Conservation (phyloP, 148 eudicot genomes). For the Fagopyrum esculentum region DNA sequence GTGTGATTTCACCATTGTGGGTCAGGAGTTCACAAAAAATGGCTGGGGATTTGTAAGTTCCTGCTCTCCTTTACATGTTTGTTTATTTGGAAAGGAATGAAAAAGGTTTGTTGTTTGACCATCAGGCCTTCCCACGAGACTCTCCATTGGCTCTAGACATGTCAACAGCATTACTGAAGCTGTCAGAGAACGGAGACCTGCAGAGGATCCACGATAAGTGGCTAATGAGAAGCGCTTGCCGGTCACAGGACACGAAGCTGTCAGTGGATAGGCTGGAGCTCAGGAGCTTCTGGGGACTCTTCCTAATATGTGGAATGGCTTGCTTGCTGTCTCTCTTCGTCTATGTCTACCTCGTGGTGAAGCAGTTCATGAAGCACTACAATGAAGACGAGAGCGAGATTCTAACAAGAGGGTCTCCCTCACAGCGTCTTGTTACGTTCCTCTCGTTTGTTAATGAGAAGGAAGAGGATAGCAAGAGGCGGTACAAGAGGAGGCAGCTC, state of each 20-base stretch:
- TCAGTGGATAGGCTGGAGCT: constrained; percentile 40
- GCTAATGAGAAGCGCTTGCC: constrained; percentile 49
- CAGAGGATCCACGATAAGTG: constrained; percentile 63
- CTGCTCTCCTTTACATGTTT: not conserved
- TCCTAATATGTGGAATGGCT: constrained; percentile 29
- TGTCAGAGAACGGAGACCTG: constrained; percentile 52
- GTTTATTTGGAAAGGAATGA: not conserved
- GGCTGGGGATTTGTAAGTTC: constrained; percentile 18
- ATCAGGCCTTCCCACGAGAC: constrained; percentile 54
- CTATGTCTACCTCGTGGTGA: constrained; percentile 10
- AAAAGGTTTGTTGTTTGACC: not conserved
- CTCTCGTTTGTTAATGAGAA: constrained; percentile 9
- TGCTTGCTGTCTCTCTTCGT: constrained; percentile 19
- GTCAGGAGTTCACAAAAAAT: constrained; percentile 17
- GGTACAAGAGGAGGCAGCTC: constrained; percentile 6
- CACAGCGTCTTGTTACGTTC: not conserved
- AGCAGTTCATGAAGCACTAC: constrained; percentile 14
- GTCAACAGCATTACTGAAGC: constrained; percentile 52
- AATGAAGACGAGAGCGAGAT: not conserved
- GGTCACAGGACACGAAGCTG: constrained; percentile 29
- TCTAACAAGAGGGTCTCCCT: not conserved
- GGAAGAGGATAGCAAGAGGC: constrained; percentile 8
- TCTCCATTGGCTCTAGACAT: constrained; percentile 51
- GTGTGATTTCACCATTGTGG: constrained; percentile 13
- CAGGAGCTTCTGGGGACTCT: constrained; percentile 75